These are phyloP conservation scores for Aspergillus leporis DNA, from an alignment of 495 filamentous ascomycete genomes.

Conservation along the genomic window DNA sequence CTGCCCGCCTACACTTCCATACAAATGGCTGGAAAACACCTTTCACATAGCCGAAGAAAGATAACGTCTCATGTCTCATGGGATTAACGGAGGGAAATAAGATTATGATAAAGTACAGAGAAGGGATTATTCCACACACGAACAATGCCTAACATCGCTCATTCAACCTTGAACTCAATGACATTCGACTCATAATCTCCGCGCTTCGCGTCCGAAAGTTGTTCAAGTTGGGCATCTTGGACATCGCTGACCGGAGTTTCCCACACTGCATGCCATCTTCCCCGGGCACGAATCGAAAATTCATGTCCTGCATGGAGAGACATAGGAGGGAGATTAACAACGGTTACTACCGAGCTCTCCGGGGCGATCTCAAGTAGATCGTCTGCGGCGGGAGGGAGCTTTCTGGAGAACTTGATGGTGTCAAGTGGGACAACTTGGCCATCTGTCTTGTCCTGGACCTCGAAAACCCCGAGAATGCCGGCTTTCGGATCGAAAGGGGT, in stretches of 20 bases:
- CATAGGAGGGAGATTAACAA: neutral
- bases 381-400: conserved; percentile 4
- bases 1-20: no score
- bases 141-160: neutral
- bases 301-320: neutral
- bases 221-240: neutral
- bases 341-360: neutral
- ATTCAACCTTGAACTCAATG: neutral
- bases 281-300: neutral
- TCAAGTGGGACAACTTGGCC: neutral
- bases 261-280: conserved; percentile 5
- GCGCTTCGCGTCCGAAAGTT: neutral
- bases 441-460: neutral
- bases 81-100: no score
- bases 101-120: no score
- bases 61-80: no score
- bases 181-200: conserved; percentile 5
- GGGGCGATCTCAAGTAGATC: conserved; percentile 4
- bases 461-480: conserved; percentile 5
- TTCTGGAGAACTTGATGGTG: conserved; percentile 2
- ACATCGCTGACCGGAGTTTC: neutral
- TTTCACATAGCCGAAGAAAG: no score
- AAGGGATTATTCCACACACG: neutral
- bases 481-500: conserved; percentile 3
- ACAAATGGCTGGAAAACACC: no score